Evolutionary conservation across 2,329 filamentous ascomycete genomes (phyloP).

Genomic region (Teratosphaeria epicoccoides): DNA sequence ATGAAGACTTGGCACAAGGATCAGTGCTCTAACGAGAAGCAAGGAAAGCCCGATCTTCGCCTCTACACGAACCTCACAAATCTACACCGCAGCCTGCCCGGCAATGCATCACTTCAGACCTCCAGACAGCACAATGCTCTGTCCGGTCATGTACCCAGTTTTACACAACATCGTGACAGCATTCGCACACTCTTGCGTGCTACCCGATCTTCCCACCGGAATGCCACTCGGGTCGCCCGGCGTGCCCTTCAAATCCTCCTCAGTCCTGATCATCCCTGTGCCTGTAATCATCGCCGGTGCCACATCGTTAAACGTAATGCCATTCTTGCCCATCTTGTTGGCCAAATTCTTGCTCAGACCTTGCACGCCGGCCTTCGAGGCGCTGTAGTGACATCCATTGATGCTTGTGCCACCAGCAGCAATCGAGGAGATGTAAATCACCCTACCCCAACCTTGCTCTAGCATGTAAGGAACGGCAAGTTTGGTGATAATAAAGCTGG

Average conservation of each 20-base stretch:
- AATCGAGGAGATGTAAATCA: conserved; percentile 55
- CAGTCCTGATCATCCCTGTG: conserved; percentile 48
- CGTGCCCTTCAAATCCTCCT: conserved; percentile 31
- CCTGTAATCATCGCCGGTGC: conserved; percentile 57
- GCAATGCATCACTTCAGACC: conserved; percentile 17
- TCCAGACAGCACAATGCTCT: conserved; percentile 20
- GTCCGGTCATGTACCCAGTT: conserved; percentile 43
- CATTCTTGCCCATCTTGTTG: conserved; percentile 47
- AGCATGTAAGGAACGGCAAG: conserved; percentile 52
- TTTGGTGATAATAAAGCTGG: conserved; percentile 53
- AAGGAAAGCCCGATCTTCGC: too few species aligned
- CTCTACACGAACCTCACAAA: neutral
- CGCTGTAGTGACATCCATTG: conserved; percentile 34
- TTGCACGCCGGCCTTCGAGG: conserved; percentile 39
- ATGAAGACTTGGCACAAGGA: too few species aligned
- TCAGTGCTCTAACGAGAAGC: too few species aligned
- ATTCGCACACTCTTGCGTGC: conserved; percentile 50
- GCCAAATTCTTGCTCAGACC: conserved; percentile 56
- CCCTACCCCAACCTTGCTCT: conserved; percentile 49
- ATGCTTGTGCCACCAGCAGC: conserved; percentile 53
- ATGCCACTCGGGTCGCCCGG: conserved; percentile 51
- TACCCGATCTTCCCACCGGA: conserved; percentile 48
- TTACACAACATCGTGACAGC: conserved; percentile 49
- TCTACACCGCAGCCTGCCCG: neutral
- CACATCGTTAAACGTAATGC: conserved; percentile 60